These are phyloP conservation scores for Capronia americana DNA, from an alignment of 2,329 filamentous ascomycete species.

Conservation along the genomic window DNA sequence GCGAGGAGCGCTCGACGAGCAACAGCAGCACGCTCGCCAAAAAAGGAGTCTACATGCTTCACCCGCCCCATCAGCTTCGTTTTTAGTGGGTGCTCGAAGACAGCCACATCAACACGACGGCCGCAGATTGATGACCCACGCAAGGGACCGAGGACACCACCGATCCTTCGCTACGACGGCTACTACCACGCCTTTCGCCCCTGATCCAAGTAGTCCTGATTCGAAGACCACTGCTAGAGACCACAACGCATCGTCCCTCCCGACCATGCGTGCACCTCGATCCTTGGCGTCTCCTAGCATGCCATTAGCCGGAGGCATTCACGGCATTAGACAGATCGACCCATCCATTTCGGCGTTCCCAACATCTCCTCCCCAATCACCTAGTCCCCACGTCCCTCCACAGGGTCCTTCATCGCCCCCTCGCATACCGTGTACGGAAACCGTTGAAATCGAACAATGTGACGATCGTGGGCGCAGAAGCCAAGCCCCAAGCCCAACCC, in stretches of 20 bases:
- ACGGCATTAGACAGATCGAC: background rate
- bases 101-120: background rate
- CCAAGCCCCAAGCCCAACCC: background rate
- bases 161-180: background rate
- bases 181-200: background rate
- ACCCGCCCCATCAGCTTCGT: background rate
- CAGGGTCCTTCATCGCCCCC: background rate
- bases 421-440: background rate
- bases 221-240: background rate
- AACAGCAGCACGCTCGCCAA: background rate
- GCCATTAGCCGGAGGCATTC: background rate
- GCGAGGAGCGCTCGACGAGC: background rate
- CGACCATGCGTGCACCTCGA: background rate
- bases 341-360: background rate
- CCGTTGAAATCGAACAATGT: background rate
- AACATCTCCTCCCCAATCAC: background rate
- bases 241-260: background rate
- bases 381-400: background rate
- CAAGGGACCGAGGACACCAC: conserved; percentile 1
- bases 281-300: background rate
- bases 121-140: background rate
- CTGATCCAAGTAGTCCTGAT: background rate
- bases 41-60: background rate
- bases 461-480: background rate
- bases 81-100: background rate